Conservation (phyloP, 1,284 basidiomycete genomes). For the Trametes versicolor region DNA sequence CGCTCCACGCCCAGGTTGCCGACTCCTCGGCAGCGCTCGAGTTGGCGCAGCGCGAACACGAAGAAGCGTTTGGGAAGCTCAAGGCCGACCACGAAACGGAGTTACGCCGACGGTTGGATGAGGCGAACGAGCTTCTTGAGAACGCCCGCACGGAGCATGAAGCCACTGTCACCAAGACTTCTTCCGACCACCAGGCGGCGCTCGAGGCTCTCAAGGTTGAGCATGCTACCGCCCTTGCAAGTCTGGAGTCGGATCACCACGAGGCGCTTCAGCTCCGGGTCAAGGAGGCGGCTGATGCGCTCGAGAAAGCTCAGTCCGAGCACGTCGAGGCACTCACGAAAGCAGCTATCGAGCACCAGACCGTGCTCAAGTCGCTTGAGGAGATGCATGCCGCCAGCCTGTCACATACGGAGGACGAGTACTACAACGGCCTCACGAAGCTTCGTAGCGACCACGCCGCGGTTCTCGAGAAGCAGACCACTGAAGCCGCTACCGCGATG, state of each 20-base stretch:
- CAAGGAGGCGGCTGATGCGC: conserved; percentile 42
- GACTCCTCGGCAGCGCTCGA: conserved; percentile 43
- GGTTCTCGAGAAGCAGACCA: conserved; percentile 64
- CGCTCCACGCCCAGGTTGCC: conserved; percentile 44
- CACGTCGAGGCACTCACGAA: conserved; percentile 63
- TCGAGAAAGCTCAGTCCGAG: conserved; percentile 53
- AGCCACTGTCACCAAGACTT: conserved; percentile 55
- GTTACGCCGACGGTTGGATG: conserved; percentile 42
- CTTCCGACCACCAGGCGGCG: conserved; percentile 62
- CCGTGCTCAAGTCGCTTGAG: conserved; percentile 66
- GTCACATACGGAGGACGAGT: conserved; percentile 79
- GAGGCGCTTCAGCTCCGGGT: conserved; percentile 44
- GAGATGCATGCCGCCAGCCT: conserved; percentile 62
- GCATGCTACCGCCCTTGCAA: conserved; percentile 61
- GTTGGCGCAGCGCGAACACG: conserved; percentile 45
- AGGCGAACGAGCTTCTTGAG: conserved; percentile 49
- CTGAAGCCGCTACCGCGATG: conserved; percentile 66
- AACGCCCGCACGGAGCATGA: conserved; percentile 58
- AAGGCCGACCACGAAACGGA: conserved; percentile 50
- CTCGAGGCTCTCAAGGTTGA: conserved; percentile 71
- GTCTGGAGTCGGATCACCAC: conserved; percentile 61
- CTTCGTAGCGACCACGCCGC: conserved; percentile 75
- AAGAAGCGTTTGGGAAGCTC: conserved; percentile 48
- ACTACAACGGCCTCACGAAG: conserved; percentile 79
- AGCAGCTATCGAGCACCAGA: conserved; percentile 63